phyloP scores from a whole-genome alignment of 305 asterid species.

The Rubia peregrina region DNA sequence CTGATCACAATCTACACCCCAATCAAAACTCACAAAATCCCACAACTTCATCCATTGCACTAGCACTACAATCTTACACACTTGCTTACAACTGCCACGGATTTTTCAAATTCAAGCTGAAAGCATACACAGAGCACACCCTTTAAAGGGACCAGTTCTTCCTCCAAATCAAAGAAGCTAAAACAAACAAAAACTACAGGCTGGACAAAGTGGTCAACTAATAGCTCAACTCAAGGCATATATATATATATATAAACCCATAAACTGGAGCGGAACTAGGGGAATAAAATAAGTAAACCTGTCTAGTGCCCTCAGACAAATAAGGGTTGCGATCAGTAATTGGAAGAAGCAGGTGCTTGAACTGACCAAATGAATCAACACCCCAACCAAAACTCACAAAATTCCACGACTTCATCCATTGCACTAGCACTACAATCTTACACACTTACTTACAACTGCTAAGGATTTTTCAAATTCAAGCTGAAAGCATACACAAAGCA shows the following conservation, averaged over 20 bases:
- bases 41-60: neutral
- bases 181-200: neutral
- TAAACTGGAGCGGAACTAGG: neutral
- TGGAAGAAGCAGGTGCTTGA: conserved; percentile 86
- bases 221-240: neutral
- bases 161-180: neutral
- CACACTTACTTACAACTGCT: neutral
- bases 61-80: neutral
- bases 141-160: neutral
- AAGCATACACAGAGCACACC: neutral
- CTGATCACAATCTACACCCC: neutral
- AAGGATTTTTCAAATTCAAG: neutral
- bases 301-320: conserved; percentile 87
- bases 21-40: neutral
- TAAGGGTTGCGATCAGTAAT: conserved; percentile 80
- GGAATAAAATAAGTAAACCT: conserved; percentile 35
- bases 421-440: neutral
- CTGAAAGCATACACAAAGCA: neutral
- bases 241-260: too few species aligned
- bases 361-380: conserved; percentile 48
- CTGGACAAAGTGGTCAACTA: too few species aligned
- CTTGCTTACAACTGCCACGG: neutral
- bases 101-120: neutral
- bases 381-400: neutral
- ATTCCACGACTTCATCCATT: neutral